These are phyloP conservation scores for Vickermania spadyakhi DNA, from an alignment of 208 protist genomes.

Conservation along the genomic window DNA sequence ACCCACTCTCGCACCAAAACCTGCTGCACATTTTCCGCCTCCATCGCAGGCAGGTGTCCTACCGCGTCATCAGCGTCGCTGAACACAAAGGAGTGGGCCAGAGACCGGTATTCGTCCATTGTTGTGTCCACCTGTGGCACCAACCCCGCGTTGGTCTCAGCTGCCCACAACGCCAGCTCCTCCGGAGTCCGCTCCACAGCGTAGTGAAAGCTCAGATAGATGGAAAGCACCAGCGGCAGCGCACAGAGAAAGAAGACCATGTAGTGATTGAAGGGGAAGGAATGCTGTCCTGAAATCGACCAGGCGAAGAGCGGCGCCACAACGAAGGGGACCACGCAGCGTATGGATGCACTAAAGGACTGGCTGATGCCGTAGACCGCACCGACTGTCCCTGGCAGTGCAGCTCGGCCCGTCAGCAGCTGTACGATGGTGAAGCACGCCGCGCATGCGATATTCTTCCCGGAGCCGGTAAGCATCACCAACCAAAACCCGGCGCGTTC, in stretches of 20 bases:
- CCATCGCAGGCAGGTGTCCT: slow-evolving; percentile 11
- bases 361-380: slow-evolving; percentile 60
- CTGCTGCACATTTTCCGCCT: slow-evolving; percentile 11
- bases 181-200: slow-evolving; percentile 6
- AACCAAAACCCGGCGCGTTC: slow-evolving; percentile 3
- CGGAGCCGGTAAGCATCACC: slow-evolving; percentile 17
- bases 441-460: slow-evolving; percentile 24
- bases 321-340: slow-evolving; percentile 26
- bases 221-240: slow-evolving; percentile 4
- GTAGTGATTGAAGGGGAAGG: slow-evolving; percentile 35
- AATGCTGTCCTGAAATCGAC: slow-evolving; percentile 26
- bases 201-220: slow-evolving; percentile 8
- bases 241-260: slow-evolving; percentile 33
- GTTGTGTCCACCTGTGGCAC: slow-evolving; percentile 1
- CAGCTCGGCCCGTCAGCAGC: slow-evolving; percentile 44
- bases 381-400: slow-evolving; percentile 24
- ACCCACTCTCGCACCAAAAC: background rate
- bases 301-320: slow-evolving; percentile 39
- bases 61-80: slow-evolving; percentile 16
- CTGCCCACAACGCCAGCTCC: background rate
- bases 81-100: slow-evolving; percentile 21
- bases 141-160: background rate
- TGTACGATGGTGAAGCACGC: slow-evolving; percentile 49
- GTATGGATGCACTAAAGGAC: slow-evolving; percentile 31
- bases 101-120: slow-evolving; percentile 9